phyloP scores from a whole-genome alignment of 371 early-diverging fungal species.

The Zychaea mexicana region DNA sequence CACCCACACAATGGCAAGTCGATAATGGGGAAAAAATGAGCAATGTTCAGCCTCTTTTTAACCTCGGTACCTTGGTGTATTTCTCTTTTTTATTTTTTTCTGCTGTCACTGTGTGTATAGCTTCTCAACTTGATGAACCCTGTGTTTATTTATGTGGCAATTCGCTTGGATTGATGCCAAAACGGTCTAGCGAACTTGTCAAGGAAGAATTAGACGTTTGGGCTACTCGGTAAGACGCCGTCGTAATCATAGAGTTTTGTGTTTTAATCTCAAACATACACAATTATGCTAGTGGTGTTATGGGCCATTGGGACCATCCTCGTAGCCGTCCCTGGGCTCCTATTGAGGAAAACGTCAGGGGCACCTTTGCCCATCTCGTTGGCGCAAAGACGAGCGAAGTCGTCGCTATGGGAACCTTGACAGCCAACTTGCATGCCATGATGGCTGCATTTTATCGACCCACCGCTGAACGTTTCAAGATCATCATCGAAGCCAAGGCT shows the following conservation, averaged over 20 bases:
- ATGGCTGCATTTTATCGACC: conserved; percentile 93
- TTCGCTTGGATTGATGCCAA: conserved; percentile 90
- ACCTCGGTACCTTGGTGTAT: too few relatives aligned
- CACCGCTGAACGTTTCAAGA: conserved; percentile 73
- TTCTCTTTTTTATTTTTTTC: too few relatives aligned
- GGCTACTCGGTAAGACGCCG: conserved; percentile 60
- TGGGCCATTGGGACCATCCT: conserved; percentile 87
- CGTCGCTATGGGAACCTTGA: conserved; percentile 90
- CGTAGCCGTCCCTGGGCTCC: conserved; percentile 88
- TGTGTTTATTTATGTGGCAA: conserved; percentile 92
- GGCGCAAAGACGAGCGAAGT: conserved; percentile 85
- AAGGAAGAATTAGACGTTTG: conserved; percentile 91
- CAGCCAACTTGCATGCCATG: conserved; percentile 89
- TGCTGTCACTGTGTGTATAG: too few relatives aligned
- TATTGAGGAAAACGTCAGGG: conserved; percentile 79
- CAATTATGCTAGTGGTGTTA: conserved; percentile 70
- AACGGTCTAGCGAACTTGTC: conserved; percentile 64
- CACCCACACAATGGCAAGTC: conserved; percentile 15
- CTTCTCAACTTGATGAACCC: conserved; percentile 39
- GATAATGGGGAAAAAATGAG: too few relatives aligned
- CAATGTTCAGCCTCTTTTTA: too few relatives aligned
- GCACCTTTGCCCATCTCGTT: conserved; percentile 75
- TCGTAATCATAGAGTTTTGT: background rate
- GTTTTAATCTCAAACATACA: too few relatives aligned
- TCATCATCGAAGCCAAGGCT: conserved; percentile 90